Evolutionary conservation across 2,329 filamentous ascomycete genomes (phyloP), one percentile per base, ranked within the genome.

Genomic region (Colletotrichum cordylinicola): DNA sequence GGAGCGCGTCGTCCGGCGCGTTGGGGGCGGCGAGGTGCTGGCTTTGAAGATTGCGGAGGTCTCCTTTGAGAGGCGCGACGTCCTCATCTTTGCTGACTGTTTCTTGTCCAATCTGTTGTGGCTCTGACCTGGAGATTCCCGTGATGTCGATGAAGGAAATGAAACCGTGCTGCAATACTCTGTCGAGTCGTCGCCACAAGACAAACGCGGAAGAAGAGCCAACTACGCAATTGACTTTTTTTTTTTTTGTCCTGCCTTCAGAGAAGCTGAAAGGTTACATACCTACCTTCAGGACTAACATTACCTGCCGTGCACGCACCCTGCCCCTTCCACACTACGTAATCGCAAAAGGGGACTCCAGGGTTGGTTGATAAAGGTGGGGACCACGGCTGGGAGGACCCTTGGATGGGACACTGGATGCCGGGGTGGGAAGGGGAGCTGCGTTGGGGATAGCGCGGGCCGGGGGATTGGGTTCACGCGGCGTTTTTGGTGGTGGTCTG

Each of bases 21-120:
- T 84, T 15, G 83, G 80, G 27, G 81, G 80, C 48, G 78, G 79
- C 56, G 84, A 70, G n/a, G 88, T 79, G 8, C 85, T 82, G 35
- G 74, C 21, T 37, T 89, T 86, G 64, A 92, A 84, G n/a, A 92
- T 82, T 77, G 88, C 91, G 6, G 90, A 84, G 1, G 91, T 90
- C 33, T 93, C 91, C 79, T 87, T 87, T 10, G 91, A 91, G 68
- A 92, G 83, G 56, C 88, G 86, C 10, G 91, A 93, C 6, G 90
- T 90, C 56, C 89, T 87, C 91, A 92, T 93, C 12, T 67, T 61
- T 64, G 13, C 35, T 33, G 43, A 13, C 8, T 21, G 43, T 1
- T 48, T 21, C 39, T n/a, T n/a, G 18, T 21, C 43, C 43, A 48
- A 48, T 48, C 10, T 21, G 9, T 12, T 21, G 9, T 12, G 39